These are phyloP conservation scores for Hibiscus trionum DNA, from an alignment of 345 rosid species.

Conservation along the genomic window DNA sequence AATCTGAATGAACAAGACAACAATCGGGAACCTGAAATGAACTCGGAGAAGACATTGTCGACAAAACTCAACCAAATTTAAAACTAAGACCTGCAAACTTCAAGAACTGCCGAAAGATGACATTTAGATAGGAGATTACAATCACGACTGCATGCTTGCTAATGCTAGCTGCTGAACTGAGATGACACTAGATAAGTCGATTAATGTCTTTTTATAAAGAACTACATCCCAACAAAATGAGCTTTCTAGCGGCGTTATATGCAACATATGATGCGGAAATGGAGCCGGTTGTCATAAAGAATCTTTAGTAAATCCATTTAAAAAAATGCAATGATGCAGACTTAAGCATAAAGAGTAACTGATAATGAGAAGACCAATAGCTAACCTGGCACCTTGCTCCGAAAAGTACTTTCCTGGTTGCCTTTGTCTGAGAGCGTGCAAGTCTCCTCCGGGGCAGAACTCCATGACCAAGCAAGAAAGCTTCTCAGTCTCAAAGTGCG, in stretches of 20 bases:
- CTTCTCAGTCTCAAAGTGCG: slow-evolving; percentile 80
- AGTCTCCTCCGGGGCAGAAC: slow-evolving; percentile 93
- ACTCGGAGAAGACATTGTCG: background rate
- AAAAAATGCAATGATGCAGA: background rate
- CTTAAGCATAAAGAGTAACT: background rate
- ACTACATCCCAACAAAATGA: background rate
- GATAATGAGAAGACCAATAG: slow-evolving; percentile 6
- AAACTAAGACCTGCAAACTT: background rate
- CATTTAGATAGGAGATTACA: background rate
- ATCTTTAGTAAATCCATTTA: background rate
- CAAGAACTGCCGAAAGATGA: background rate
- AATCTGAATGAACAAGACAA: background rate
- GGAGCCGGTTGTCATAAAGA: background rate
- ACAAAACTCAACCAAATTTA: background rate
- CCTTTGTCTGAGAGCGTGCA: slow-evolving; percentile 72
- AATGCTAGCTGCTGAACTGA: background rate
- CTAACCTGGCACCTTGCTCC: slow-evolving; percentile 84
- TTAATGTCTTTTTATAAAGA: background rate
- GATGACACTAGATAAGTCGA: background rate
- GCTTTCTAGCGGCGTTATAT: background rate
- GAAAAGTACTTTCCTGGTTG: slow-evolving; percentile 82
- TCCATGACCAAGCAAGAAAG: slow-evolving; percentile 85
- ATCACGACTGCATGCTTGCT: background rate
- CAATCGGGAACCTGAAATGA: background rate
- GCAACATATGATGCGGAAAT: background rate